Evolutionary conservation across 2,329 filamentous ascomycete genomes (phyloP).

Genomic region (Ophiobolus disseminans): DNA sequence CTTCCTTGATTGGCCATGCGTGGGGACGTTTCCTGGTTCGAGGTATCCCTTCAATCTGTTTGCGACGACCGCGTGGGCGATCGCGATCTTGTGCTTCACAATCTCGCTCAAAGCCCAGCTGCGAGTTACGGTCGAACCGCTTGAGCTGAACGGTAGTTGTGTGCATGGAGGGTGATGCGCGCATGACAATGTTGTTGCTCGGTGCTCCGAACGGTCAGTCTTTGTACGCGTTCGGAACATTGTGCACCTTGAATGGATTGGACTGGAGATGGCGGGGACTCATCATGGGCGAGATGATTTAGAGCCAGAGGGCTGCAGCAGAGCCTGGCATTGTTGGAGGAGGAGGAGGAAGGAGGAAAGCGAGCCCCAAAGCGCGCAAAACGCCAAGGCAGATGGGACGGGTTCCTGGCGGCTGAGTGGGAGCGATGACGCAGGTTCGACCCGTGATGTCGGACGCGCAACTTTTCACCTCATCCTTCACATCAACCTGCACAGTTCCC

Average conservation of each 20-base stretch:
- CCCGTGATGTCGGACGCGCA: constrained; percentile 1
- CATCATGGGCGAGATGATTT: too few relatives aligned
- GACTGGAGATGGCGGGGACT: too few relatives aligned
- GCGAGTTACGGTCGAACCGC: neutral
- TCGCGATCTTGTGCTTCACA: neutral
- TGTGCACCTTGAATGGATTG: too few relatives aligned
- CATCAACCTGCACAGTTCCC: neutral
- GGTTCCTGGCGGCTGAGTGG: neutral
- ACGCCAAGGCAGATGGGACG: neutral
- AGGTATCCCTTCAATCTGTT: neutral
- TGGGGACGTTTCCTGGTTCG: constrained; percentile 3
- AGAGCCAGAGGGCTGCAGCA: too few relatives aligned
- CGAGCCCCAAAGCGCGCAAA: neutral
- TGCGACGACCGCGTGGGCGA: neutral
- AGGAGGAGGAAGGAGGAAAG: neutral
- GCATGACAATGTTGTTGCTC: too few relatives aligned
- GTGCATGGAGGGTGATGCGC: too few relatives aligned
- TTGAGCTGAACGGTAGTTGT: neutral
- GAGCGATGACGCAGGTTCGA: constrained; percentile 7
- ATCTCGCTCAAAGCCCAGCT: neutral
- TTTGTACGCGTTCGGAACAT: too few relatives aligned
- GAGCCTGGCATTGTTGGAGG: too few relatives aligned
- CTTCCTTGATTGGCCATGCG: constrained; percentile 5
- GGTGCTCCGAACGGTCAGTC: too few relatives aligned
- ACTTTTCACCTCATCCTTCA: constrained; percentile 6